Evolutionary conservation across 495 filamentous ascomycete genomes (phyloP).

Genomic region (Hypomontagnella submonticulosa): DNA sequence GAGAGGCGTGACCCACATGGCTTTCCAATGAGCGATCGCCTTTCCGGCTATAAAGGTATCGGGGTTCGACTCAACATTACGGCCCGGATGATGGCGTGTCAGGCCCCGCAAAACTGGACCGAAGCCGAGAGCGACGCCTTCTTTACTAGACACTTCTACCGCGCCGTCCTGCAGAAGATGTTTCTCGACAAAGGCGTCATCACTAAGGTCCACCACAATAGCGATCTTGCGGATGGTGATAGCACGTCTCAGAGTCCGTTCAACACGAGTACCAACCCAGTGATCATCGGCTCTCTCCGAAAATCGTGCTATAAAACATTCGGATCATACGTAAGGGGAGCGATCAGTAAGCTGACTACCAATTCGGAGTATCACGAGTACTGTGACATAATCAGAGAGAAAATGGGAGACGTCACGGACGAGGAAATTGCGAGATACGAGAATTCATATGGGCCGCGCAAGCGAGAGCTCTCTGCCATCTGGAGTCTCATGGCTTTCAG

Average conservation of each 20-base stretch:
- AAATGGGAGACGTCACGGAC: conserved; percentile 72
- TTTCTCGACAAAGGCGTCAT: conserved; percentile 85
- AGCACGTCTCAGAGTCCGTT: conserved; percentile 59
- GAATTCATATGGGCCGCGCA: conserved; percentile 67
- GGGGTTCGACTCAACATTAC: conserved; percentile 93
- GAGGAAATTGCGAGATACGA: conserved; percentile 79
- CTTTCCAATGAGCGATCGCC: conserved; percentile 86
- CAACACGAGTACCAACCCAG: conserved; percentile 69
- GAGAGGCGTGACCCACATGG: conserved; percentile 82
- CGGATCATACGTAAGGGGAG: conserved; percentile 79
- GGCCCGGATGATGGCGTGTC: conserved; percentile 94
- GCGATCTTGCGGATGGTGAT: conserved; percentile 48
- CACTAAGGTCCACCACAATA: conserved; percentile 61
- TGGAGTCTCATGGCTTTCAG: conserved; percentile 98
- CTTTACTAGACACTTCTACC: conserved; percentile 94
- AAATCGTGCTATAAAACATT: conserved; percentile 85
- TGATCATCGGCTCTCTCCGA: conserved; percentile 86
- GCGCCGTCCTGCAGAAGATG: conserved; percentile 87
- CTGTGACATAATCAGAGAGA: conserved; percentile 66
- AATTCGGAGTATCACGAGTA: conserved; percentile 65
- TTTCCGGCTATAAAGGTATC: conserved; percentile 68
- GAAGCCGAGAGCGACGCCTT: conserved; percentile 80
- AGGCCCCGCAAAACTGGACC: conserved; percentile 94
- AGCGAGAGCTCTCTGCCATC: conserved; percentile 83
- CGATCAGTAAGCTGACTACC: conserved; percentile 75